Conservation (phyloP, 2,329 filamentous ascomycete genomes). For the Trichothecium sympodiale region DNA sequence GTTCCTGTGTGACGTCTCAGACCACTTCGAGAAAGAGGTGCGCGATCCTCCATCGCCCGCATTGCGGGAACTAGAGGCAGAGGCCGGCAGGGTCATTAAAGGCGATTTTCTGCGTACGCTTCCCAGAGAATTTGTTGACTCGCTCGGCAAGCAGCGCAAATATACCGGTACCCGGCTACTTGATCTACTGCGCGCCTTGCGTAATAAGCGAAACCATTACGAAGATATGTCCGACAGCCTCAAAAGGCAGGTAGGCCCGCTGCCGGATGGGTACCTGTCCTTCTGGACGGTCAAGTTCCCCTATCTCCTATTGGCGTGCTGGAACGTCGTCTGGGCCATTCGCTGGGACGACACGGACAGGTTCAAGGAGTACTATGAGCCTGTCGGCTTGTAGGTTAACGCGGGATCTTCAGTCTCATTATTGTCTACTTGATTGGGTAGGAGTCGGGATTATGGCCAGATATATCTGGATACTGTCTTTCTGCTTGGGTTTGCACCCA, state of each 20-base stretch:
- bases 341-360: slow-evolving; percentile 51
- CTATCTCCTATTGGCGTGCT: slow-evolving; percentile 65
- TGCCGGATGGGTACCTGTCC: slow-evolving; percentile 70
- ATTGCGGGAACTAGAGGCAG: slow-evolving; percentile 47
- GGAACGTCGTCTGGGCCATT: slow-evolving; percentile 59
- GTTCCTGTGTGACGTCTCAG: slow-evolving; percentile 93
- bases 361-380: slow-evolving; percentile 62
- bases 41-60: slow-evolving; percentile 67
- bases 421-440: too few relatives aligned
- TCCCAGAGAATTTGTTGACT: slow-evolving; percentile 75
- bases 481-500: too few relatives aligned
- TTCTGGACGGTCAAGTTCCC: slow-evolving; percentile 81
- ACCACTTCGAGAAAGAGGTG: slow-evolving; percentile 89
- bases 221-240: slow-evolving; percentile 84
- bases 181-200: slow-evolving; percentile 75
- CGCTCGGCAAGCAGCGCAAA: slow-evolving; percentile 85
- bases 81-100: slow-evolving; percentile 42
- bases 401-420: not conserved
- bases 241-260: slow-evolving; percentile 55
- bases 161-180: slow-evolving; percentile 78
- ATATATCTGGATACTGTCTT: too few relatives aligned
- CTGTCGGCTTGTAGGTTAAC: slow-evolving; percentile 21
- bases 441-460: too few relatives aligned
- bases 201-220: slow-evolving; percentile 97
- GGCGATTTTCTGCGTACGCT: slow-evolving; percentile 68